Conservation (phyloP, 768 basidiomycete species). For the Phallus indusiatus region DNA sequence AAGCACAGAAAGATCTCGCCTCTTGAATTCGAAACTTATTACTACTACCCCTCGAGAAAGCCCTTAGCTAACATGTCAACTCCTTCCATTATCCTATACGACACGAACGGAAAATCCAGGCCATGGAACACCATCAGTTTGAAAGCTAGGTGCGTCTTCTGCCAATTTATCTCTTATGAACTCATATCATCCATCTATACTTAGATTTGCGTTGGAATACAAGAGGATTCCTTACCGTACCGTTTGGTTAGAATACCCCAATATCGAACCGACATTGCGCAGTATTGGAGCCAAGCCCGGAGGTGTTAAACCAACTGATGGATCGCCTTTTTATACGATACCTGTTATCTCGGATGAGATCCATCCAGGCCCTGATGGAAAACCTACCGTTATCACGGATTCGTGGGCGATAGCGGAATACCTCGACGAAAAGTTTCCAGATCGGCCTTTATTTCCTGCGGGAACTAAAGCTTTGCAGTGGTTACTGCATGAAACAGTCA, state of each 20-base stretch:
- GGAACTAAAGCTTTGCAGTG: conserved; percentile 31
- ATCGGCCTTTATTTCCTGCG: conserved; percentile 28
- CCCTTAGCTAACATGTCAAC: background rate
- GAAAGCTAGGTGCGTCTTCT: conserved; percentile 1
- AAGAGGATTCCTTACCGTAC: conserved; percentile 35
- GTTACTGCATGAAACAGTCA: conserved; percentile 24
- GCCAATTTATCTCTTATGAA: conserved; percentile 6
- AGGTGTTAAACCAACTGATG: conserved; percentile 35
- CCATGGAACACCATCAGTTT: background rate
- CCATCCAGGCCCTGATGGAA: conserved; percentile 18
- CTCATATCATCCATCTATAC: background rate
- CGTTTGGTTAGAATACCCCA: conserved; percentile 13
- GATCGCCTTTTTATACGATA: conserved; percentile 35
- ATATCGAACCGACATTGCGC: conserved; percentile 14
- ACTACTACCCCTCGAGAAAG: too few relatives aligned
- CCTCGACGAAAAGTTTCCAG: conserved; percentile 40
- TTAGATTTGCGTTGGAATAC: conserved; percentile 30
- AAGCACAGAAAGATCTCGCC: too few relatives aligned
- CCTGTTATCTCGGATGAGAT: conserved; percentile 46
- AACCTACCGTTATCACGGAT: conserved; percentile 29
- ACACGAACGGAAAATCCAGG: background rate
- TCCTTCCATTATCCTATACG: background rate
- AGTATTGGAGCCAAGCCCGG: conserved; percentile 11
- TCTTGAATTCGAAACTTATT: too few relatives aligned
- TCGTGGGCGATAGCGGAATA: conserved; percentile 40